Conservation (phyloP, 2,329 filamentous ascomycete genomes). For the Blumeria hordei region DNA sequence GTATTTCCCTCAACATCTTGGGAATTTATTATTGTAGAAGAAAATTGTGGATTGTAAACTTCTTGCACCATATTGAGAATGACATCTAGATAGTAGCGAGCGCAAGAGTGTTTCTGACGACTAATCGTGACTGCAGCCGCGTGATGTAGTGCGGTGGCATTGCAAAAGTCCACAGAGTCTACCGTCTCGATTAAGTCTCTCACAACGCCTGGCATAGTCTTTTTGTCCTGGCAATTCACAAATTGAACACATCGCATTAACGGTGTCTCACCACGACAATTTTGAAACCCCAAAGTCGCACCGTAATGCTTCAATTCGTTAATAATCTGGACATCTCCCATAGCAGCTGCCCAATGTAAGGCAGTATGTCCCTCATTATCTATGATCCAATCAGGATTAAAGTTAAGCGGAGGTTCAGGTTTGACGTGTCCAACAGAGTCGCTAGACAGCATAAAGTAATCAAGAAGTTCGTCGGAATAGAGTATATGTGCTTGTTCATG, state of each 20-base stretch:
- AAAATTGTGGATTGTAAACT: slow-evolving; percentile 46
- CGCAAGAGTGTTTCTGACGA: slow-evolving; percentile 61
- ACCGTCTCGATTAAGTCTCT: slow-evolving; percentile 67
- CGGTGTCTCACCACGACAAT: slow-evolving; percentile 60
- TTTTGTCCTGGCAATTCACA: slow-evolving; percentile 89
- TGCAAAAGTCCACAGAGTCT: slow-evolving; percentile 45
- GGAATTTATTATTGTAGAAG: slow-evolving; percentile 56
- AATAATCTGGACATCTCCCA: slow-evolving; percentile 86
- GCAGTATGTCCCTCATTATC: slow-evolving; percentile 83
- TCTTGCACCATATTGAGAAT: slow-evolving; percentile 73
- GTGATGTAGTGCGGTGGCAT: slow-evolving; percentile 3
- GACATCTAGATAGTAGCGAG: slow-evolving; percentile 79
- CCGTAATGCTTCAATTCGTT: slow-evolving; percentile 65
- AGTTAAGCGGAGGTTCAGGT: slow-evolving; percentile 51
- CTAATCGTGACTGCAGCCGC: slow-evolving; percentile 55
- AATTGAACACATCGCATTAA: slow-evolving; percentile 89
- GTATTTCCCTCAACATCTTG: slow-evolving; percentile 81
- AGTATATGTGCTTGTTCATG: slow-evolving; percentile 55
- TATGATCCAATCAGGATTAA: slow-evolving; percentile 77
- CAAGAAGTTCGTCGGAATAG: slow-evolving; percentile 79
- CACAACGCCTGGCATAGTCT: slow-evolving; percentile 67
- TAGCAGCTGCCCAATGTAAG: slow-evolving; percentile 89
- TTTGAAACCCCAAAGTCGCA: slow-evolving; percentile 47
- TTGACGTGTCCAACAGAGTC: slow-evolving; percentile 32
- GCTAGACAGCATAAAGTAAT: slow-evolving; percentile 80